Base-by-base conservation (phyloP, 495 filamentous ascomycete genomes). In the Podospora tetraspora region DNA sequence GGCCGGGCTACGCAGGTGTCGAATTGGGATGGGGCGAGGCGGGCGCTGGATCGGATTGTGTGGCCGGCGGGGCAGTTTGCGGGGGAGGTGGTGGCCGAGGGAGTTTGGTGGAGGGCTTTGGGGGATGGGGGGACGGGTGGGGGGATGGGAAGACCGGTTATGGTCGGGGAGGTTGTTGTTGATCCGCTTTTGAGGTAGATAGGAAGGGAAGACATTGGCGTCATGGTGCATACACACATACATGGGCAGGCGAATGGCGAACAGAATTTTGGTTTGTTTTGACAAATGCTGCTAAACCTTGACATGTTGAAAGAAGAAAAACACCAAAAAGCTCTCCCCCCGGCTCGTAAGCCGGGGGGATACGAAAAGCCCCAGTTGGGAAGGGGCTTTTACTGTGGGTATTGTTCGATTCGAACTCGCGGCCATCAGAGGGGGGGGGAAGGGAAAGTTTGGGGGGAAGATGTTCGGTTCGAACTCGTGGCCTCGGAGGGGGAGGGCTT, bases 11-110 rank as follows among this genome's bases (percentile, higher is more conserved):
- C 64, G 1, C 22, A 21, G 1, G 23, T 72, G n/a, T 23, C 61
- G 6, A 57, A 57, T 11, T 72, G 70, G 70, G 60, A 57, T 1
- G 57, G 5, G 11, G 70, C 64, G 6, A 64, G 59, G 9, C n/a
- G n/a, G 13, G 27, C 37, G 56, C 43, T 69, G 24, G 13, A 22
- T 5, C 34, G 57, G 24, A 69, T 69, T 22, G 70, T 62, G 1
- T 71, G 67, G 68, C 70, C 63, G 23, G 63, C 21, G 24, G n/a
- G 19, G 3, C 16, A 12, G 13, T 58, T 43, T 22, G 52, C 12
- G 12, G 65, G 65, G 5, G 58, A 66, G 34, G 65, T 59, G 21
- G 58, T 66, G 29, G 58, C 24, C 1, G 65, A 66, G 58, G 65
- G 65, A 19, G n/a, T 66, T 11, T 66, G 65, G 65, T 27, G 27